These are phyloP conservation scores for Chrysopogon serrulatus DNA, from an alignment of 176 grass and related monocot species.

Conservation along the genomic window DNA sequence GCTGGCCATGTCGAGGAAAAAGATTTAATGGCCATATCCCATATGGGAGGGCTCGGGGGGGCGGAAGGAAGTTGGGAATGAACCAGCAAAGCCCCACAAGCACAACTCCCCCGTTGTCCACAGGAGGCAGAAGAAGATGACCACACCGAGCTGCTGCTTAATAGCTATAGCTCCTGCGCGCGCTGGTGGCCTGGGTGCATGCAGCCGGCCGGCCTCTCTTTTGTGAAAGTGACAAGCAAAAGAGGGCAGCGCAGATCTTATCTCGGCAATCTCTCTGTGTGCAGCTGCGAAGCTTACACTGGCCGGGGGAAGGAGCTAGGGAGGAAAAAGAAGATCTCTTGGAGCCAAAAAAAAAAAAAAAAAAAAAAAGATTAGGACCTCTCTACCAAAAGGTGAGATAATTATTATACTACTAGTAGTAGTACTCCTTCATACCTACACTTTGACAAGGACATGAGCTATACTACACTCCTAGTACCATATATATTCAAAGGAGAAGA, in stretches of 20 bases:
- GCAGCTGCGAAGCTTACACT: constrained; percentile 40
- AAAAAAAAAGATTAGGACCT: background rate
- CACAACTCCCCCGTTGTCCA: no score
- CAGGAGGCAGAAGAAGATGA: no score
- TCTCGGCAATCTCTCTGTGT: constrained; percentile 53
- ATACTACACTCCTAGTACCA: background rate
- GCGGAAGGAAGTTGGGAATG: background rate
- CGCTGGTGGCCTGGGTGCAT: constrained; percentile 16
- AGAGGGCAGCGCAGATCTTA: constrained; percentile 46
- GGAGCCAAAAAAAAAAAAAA: background rate
- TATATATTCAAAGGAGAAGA: background rate
- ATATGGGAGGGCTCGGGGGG: no score
- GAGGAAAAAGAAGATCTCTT: constrained; percentile 29
- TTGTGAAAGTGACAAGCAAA: constrained; percentile 58
- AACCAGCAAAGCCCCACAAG: no score
- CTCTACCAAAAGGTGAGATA: constrained; percentile 1
- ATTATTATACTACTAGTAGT: constrained; percentile 3
- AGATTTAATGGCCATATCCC: constrained; percentile 31
- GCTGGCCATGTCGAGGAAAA: constrained; percentile 29
- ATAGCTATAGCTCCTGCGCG: constrained; percentile 12
- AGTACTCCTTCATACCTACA: constrained; percentile 19
- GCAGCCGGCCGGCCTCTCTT: constrained; percentile 37
- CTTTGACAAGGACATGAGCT: constrained; percentile 25
- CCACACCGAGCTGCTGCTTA: constrained; percentile 8
- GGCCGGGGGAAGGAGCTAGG: background rate